Percentiles rank a stretch among this genome's conserved stretches.
Conservation (phyloP, 202 grass and related monocot species). For the Carex arenaria region DNA sequence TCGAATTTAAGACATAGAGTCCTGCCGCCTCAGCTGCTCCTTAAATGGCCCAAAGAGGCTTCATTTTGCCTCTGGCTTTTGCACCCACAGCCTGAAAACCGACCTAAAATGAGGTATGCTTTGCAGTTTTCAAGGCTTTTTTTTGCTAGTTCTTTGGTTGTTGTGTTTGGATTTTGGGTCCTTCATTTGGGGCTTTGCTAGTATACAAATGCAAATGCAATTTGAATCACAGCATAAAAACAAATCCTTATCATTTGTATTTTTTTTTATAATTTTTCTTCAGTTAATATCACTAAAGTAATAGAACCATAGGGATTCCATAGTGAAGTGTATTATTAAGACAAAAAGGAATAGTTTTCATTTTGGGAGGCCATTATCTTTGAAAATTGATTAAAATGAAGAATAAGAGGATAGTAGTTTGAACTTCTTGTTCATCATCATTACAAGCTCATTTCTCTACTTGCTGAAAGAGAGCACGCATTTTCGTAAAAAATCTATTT, state of each 20-base stretch:
- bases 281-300: neutral
- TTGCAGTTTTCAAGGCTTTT: neutral
- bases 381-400: neutral
- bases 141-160: neutral
- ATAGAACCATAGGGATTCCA: neutral
- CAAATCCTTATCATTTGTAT: neutral
- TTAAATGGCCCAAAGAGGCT: slow-evolving; percentile 92
- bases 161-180: neutral
- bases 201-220: neutral
- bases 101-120: slow-evolving; percentile 82
- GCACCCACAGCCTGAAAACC: slow-evolving; percentile 68
- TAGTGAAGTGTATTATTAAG: neutral
- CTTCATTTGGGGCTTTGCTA: neutral
- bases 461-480: neutral
- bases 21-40: slow-evolving; percentile 65
- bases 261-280: neutral
- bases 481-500: no score
- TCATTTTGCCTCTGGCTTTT: slow-evolving; percentile 90
- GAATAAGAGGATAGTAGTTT: neutral
- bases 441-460: neutral
- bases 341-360: neutral
- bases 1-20: slow-evolving; percentile 74
- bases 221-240: neutral
- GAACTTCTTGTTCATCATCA: neutral
- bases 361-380: neutral